These are phyloP conservation scores for Lachancea cidri DNA, from an alignment of 805 yeast species.

Conservation along the genomic window DNA sequence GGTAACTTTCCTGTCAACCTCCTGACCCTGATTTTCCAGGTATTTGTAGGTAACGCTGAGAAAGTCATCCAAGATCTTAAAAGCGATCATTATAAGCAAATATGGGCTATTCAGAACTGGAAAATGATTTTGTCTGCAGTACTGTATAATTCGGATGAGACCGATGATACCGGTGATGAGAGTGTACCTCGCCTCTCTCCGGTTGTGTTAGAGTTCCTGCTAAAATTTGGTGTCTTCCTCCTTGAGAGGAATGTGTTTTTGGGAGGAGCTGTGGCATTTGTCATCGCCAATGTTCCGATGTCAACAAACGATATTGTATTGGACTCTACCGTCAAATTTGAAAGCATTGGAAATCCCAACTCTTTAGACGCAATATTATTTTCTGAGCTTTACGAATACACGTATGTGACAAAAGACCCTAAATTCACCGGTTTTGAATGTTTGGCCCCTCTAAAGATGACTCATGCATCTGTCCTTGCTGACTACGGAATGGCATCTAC, in stretches of 20 bases:
- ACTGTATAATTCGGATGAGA: constrained; percentile 29
- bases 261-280: constrained; percentile 42
- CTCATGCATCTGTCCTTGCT: constrained; percentile 63
- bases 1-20: constrained; percentile 40
- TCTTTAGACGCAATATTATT: constrained; percentile 46
- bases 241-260: constrained; percentile 27
- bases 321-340: constrained; percentile 35
- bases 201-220: constrained; percentile 37
- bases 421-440: constrained; percentile 42
- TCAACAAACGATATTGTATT: constrained; percentile 27
- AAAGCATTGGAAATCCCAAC: constrained; percentile 35
- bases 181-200: constrained; percentile 21
- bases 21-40: constrained; percentile 54
- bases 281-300: constrained; percentile 44
- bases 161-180: background rate
- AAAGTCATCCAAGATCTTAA: constrained; percentile 48
- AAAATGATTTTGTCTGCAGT: constrained; percentile 41
- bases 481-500: constrained; percentile 57
- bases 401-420: constrained; percentile 30
- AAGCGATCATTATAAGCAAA: constrained; percentile 35
- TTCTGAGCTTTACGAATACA: constrained; percentile 67
- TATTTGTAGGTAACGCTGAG: constrained; percentile 56
- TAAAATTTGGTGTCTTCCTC: constrained; percentile 49
- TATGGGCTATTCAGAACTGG: constrained; percentile 52
- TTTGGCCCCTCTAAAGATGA: constrained; percentile 53